A percentile compares a stretch with the other conserved stretches of the same genome.
Evolutionary conservation across 306 rosid species (phyloP).

Genomic region (Ammopiptanthus mongolicus): DNA sequence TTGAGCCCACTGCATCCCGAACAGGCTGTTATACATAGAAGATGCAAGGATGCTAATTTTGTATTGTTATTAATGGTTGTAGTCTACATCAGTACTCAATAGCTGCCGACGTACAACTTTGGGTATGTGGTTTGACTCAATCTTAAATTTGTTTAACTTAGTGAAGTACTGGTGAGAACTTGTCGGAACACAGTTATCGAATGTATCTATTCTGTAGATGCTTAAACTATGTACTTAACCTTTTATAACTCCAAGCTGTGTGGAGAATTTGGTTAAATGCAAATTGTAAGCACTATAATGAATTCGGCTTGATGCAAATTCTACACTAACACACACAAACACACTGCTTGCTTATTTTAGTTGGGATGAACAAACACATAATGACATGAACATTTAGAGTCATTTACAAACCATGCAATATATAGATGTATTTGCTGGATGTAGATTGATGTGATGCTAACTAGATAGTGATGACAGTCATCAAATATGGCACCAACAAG

Average conservation of each 20-base stretch:
- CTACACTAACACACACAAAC: background rate
- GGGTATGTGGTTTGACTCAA: background rate
- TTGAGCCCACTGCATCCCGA: background rate
- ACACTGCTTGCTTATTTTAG: background rate
- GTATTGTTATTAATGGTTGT: background rate
- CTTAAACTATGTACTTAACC: background rate
- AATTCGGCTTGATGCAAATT: background rate
- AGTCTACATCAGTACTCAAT: background rate
- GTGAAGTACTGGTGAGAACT: background rate
- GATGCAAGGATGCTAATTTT: background rate
- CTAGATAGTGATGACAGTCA: background rate
- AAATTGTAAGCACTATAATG: background rate
- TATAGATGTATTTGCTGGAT: background rate
- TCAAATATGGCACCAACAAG: background rate
- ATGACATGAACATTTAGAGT: background rate
- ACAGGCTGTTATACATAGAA: background rate
- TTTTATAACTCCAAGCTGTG: background rate
- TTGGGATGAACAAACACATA: background rate
- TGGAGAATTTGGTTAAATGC: background rate
- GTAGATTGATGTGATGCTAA: background rate
- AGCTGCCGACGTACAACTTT: background rate
- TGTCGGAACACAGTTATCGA: background rate
- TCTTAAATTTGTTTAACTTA: background rate
- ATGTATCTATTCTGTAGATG: background rate
- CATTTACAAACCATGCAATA: background rate